These are phyloP conservation scores for Vaccinium vitisidaea DNA, from an alignment of 148 eudicot genomes.

Conservation along the genomic window DNA sequence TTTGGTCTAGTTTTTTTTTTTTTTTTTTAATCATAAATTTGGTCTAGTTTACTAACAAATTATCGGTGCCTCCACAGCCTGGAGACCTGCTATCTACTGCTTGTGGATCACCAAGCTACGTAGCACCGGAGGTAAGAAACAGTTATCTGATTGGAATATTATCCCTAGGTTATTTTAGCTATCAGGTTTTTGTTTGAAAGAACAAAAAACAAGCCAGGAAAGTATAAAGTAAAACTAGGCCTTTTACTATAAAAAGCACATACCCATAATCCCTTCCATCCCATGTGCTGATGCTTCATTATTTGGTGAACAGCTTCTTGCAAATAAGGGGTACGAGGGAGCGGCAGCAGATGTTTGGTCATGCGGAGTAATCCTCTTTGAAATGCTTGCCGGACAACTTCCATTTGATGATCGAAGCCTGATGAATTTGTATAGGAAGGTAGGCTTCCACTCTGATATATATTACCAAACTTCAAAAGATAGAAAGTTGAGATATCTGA, in stretches of 20 bases:
- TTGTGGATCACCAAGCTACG: slow-evolving; percentile 31
- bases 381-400: slow-evolving; percentile 51
- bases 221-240: not conserved
- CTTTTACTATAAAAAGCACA: not conserved
- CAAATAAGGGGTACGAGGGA: slow-evolving; percentile 52
- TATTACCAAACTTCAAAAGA: not conserved
- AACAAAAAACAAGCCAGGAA: not conserved
- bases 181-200: not conserved
- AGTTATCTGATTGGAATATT: not conserved
- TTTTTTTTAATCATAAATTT: not conserved
- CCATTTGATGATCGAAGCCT: slow-evolving; percentile 54
- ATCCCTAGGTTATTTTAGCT: not conserved
- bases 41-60: not conserved
- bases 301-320: slow-evolving; percentile 38
- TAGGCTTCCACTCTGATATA: not conserved
- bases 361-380: slow-evolving; percentile 64
- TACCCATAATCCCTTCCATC: not conserved
- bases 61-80: slow-evolving; percentile 22
- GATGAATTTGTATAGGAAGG: slow-evolving; percentile 49
- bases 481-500: not conserved
- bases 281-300: slow-evolving; percentile 13
- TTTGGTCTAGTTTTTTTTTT: not conserved
- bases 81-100: slow-evolving; percentile 37
- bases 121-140: slow-evolving; percentile 28
- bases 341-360: slow-evolving; percentile 70